Conservation (phyloP, 2,329 filamentous ascomycete species). For the Fusarium tricinctum region DNA sequence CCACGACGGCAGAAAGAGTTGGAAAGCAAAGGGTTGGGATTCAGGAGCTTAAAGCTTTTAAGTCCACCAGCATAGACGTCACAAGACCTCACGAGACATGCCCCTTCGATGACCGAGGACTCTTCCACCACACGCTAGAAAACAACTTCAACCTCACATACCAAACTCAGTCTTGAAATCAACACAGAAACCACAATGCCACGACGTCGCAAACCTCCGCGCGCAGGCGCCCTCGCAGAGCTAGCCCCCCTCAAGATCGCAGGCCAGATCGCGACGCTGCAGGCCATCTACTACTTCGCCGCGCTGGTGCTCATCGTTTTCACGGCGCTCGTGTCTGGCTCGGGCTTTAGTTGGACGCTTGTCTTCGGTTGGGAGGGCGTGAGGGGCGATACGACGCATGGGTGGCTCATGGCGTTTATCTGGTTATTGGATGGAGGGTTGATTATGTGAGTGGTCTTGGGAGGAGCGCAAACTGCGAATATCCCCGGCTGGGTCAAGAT, state of each 20-base stretch:
- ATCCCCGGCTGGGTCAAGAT: neutral
- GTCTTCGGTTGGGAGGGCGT: conserved; percentile 71
- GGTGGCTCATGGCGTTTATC: conserved; percentile 71
- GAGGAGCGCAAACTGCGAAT: conserved; percentile 7
- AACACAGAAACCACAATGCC: conserved; percentile 57
- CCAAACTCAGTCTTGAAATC: neutral
- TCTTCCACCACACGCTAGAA: conserved; percentile 8
- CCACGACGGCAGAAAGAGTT: neutral
- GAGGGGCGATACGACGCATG: conserved; percentile 72
- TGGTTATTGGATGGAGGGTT: conserved; percentile 70
- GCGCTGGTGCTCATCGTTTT: conserved; percentile 69
- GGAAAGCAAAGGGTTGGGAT: conserved; percentile 4
- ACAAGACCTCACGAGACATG: conserved; percentile 42
- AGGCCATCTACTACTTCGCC: conserved; percentile 68
- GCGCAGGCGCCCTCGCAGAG: conserved; percentile 71
- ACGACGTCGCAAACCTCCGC: conserved; percentile 69
- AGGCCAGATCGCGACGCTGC: conserved; percentile 69
- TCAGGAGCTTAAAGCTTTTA: conserved; percentile 10
- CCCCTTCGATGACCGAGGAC: conserved; percentile 33
- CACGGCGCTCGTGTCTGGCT: conserved; percentile 70
- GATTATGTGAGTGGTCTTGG: conserved; percentile 60
- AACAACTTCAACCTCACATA: conserved; percentile 1
- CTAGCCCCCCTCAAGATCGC: conserved; percentile 73
- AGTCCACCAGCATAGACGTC: conserved; percentile 4
- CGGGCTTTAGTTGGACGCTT: conserved; percentile 66